A percentile compares a stretch with the other conserved stretches of the same genome.
Evolutionary conservation across 257 asterid species (phyloP).

Genomic region (Plantago ovata): DNA sequence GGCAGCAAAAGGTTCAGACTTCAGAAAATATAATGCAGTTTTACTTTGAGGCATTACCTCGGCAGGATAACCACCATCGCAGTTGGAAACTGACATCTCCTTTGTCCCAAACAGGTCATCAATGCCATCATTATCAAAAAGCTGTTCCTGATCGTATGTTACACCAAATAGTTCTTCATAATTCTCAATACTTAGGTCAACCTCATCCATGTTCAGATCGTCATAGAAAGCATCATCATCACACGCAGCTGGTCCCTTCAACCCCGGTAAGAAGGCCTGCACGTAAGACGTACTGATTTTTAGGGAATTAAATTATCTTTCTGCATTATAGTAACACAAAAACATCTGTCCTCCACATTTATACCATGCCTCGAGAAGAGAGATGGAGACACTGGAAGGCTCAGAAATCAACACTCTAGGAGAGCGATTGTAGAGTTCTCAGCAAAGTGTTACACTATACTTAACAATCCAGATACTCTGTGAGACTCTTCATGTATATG

Average conservation of each 20-base stretch:
- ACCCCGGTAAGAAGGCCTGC: constrained; percentile 34
- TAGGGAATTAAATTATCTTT: neutral
- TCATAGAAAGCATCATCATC: constrained; percentile 42
- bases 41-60: constrained; percentile 33
- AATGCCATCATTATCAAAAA: constrained; percentile 41
- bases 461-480: no score
- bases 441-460: no score
- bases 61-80: constrained; percentile 34
- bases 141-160: constrained; percentile 38
- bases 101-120: constrained; percentile 43
- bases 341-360: no score
- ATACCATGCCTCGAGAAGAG: no score
- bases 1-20: neutral
- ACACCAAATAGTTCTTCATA: constrained; percentile 50
- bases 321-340: no score
- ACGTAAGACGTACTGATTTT: constrained; percentile 9
- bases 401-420: no score
- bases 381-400: no score
- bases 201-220: constrained; percentile 47
- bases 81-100: constrained; percentile 40
- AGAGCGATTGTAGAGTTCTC: no score
- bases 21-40: constrained; percentile 3
- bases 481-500: no score
- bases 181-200: constrained; percentile 50
- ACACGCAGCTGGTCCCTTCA: constrained; percentile 30